Base-by-base conservation (phyloP, 306 rosid species). In the Cicer bijugum region DNA sequence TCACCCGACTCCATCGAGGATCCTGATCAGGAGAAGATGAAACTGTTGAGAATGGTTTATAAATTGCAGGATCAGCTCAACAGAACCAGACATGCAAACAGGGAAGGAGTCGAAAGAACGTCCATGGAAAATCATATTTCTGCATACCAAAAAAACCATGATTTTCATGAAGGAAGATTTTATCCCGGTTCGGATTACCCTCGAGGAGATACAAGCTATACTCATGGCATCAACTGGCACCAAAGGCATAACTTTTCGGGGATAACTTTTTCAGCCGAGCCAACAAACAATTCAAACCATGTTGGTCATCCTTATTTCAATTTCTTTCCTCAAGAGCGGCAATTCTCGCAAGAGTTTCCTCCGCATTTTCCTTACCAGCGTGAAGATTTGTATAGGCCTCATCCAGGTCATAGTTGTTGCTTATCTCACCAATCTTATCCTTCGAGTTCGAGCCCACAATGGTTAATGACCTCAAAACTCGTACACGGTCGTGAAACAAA, bases 41-140 rank as follows among this genome's bases (percentile, higher is more conserved):
- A 79, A 72, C 75, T 95, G 71, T 55, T 95, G 85, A 84, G 83
- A 81, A 88, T 95, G 86, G 82, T 90, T 65, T 69, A 83, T 75
- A 92, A 88, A 77, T 57, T 94, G 92, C 95, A 91, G 85, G 79
- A 90, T 72, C 88, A 88, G 77, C 86, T 90, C 70, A 78, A 83
- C 80, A 80, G 72, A 72, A 80, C 85, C 64, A 65, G 70, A 79
- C 74, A 57, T 61, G 52, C 72, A 20, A 81, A 79, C 38, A 85
- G 55, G 33, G 87, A 79, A 16, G 75, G 71, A 16, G 70, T 72
- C 57, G 88, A 81, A 77, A 82, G 87, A 71, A 43, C 59, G 15
- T 63, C 87, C 8, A 16, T 28, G 1, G 83, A 59, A 83, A 83
- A 69, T 2, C 84, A 58, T 59, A 19, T 42, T 75, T 77, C 83